These are phyloP conservation scores for Alternaria burnsii DNA, from an alignment of 2,329 filamentous ascomycete species.

Conservation along the genomic window DNA sequence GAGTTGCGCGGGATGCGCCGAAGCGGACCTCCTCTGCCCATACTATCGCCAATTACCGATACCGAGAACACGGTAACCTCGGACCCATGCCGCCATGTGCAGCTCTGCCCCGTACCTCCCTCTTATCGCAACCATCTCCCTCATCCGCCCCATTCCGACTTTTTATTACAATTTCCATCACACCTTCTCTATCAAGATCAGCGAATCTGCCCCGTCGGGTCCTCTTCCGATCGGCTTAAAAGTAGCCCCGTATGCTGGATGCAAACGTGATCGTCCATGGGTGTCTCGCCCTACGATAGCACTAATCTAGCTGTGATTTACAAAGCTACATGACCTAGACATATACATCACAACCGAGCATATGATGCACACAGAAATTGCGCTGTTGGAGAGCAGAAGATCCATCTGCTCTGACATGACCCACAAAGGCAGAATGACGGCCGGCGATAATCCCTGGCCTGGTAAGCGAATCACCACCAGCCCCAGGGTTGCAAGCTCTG, in stretches of 20 bases:
- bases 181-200: not conserved
- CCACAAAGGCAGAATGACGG: too few species aligned
- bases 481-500: too few species aligned
- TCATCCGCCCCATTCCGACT: constrained; percentile 1
- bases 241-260: not conserved
- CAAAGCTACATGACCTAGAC: not conserved
- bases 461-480: too few species aligned
- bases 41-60: constrained; percentile 13
- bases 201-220: not conserved
- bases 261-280: not conserved
- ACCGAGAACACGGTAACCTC: constrained; percentile 22
- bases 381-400: too few species aligned
- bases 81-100: constrained; percentile 20
- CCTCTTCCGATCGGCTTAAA: not conserved
- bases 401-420: too few species aligned
- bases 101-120: constrained; percentile 4
- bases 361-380: too few species aligned
- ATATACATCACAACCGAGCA: not conserved
- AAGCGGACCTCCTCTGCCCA: not conserved
- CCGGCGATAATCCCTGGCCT: too few species aligned
- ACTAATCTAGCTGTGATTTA: not conserved
- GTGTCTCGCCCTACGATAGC: not conserved
- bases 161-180: not conserved
- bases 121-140: constrained; percentile 7
- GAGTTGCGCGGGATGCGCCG: constrained; percentile 12